Evolutionary conservation across 139 green algal genomes (phyloP).

Genomic region (Chlorella sp.): DNA sequence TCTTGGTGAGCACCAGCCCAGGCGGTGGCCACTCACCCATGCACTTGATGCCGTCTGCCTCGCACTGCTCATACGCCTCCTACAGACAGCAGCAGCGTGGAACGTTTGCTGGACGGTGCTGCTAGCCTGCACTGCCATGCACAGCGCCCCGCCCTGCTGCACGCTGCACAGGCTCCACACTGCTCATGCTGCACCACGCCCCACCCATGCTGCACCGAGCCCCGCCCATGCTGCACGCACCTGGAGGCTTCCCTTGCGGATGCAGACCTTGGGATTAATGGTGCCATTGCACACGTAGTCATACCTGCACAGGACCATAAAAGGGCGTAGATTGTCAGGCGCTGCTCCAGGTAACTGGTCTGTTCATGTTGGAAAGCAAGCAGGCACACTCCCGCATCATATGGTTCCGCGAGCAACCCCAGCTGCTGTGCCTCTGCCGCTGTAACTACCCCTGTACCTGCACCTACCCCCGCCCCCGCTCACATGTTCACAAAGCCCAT

Average conservation of each 20-base stretch:
- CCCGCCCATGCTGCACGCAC: background rate
- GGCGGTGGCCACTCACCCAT: background rate
- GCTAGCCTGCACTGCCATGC: no score
- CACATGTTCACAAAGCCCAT: conserved; percentile 3
- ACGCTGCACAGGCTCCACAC: no score
- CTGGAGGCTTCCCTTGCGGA: background rate
- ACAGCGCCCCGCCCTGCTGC: no score
- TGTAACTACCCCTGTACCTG: no score
- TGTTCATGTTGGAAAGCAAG: background rate
- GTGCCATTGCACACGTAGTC: background rate
- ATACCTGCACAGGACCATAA: background rate
- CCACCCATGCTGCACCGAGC: background rate
- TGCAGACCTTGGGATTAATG: background rate
- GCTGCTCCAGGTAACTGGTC: background rate
- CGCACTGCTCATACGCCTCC: background rate
- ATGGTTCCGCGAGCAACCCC: background rate
- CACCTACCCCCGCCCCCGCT: background rate
- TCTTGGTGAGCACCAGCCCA: background rate
- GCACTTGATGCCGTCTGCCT: background rate
- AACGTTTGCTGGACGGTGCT: background rate
- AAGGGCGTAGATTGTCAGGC: background rate
- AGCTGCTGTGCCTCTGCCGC: no score
- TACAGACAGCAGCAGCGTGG: background rate
- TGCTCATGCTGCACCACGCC: no score
- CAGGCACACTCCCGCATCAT: background rate